A percentile compares a stretch with the other conserved stretches of the same genome.
Conservation (phyloP, 257 asterid species). For the Gentiana macrophylla region DNA sequence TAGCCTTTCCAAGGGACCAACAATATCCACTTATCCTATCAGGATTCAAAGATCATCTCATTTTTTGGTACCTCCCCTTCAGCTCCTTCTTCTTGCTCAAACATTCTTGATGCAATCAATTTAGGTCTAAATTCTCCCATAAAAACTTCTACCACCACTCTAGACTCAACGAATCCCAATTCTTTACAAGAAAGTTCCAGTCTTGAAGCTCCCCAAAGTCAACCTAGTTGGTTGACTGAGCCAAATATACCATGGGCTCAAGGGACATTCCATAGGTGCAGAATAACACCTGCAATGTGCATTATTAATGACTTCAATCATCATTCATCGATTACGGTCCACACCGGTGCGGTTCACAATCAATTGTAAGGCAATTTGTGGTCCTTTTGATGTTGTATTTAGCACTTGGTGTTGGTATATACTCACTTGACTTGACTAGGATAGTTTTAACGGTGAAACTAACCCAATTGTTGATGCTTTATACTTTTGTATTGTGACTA, state of each 20-base stretch:
- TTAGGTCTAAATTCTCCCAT: too few species aligned
- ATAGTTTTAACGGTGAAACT: constrained; percentile 58
- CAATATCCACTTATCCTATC: too few species aligned
- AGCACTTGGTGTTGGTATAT: constrained; percentile 71
- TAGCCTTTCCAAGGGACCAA: too few species aligned
- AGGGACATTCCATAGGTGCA: constrained; percentile 69
- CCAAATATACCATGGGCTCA: too few species aligned
- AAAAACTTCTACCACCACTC: too few species aligned
- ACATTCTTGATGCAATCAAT: too few species aligned
- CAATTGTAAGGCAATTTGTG: constrained; percentile 64
- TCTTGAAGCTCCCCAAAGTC: constrained; percentile 24
- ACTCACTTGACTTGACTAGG: constrained; percentile 42
- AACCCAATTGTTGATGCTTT: constrained; percentile 89
- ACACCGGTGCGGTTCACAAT: constrained; percentile 35
- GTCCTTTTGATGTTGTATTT: constrained; percentile 68
- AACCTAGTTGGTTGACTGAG: constrained; percentile 49
- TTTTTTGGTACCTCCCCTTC: too few species aligned
- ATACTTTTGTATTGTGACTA: constrained; percentile 86
- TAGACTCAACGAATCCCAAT: too few species aligned
- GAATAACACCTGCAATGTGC: constrained; percentile 86
- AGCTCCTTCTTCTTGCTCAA: too few species aligned
- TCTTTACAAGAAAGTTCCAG: constrained; percentile 6
- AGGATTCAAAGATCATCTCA: too few species aligned
- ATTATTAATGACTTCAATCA: constrained; percentile 47
- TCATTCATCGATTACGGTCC: constrained; percentile 21